These are phyloP conservation scores for Sarocladiaceae sp. DNA, from an alignment of 2,329 filamentous ascomycete species.

Conservation along the genomic window DNA sequence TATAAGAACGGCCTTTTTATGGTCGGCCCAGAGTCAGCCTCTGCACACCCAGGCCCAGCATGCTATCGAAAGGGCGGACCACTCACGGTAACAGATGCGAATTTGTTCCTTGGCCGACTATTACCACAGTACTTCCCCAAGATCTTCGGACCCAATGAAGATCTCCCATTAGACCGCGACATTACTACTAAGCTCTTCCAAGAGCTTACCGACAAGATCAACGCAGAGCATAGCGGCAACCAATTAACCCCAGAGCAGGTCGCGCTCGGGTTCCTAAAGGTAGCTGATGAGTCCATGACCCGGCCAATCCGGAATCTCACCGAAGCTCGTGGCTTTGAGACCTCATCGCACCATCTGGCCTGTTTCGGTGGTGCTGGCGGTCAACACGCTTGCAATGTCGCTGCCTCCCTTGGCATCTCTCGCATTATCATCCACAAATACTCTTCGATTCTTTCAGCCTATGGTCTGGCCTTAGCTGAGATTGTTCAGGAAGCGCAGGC, in stretches of 20 bases:
- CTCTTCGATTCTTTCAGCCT: constrained; percentile 29
- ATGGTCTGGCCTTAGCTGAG: constrained; percentile 29
- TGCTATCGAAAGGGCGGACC: constrained; percentile 69
- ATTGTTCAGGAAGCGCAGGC: constrained; percentile 26
- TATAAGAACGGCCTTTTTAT: constrained; percentile 68
- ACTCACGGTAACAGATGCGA: constrained; percentile 69
- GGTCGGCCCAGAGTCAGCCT: constrained; percentile 68
- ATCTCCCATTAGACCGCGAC: constrained; percentile 33
- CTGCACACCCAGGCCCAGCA: constrained; percentile 67
- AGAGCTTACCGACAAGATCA: constrained; percentile 28
- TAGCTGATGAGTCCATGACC: constrained; percentile 72
- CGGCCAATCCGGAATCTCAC: constrained; percentile 53
- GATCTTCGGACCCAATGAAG: too few species aligned
- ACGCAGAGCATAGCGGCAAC: constrained; percentile 17
- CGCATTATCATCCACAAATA: constrained; percentile 27
- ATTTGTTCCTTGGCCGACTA: constrained; percentile 60
- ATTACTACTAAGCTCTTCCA: constrained; percentile 34
- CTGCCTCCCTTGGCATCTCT: constrained; percentile 24
- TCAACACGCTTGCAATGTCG: constrained; percentile 28
- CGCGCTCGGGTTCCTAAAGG: constrained; percentile 69
- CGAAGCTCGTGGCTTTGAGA: constrained; percentile 22
- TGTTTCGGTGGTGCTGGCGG: constrained; percentile 20
- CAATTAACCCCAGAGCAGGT: constrained; percentile 19
- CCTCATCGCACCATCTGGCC: constrained; percentile 19
- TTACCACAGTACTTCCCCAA: constrained; percentile 64